Evolutionary conservation across 2,329 filamentous ascomycete genomes (phyloP).

Genomic region (Hypoxylon sp.): DNA sequence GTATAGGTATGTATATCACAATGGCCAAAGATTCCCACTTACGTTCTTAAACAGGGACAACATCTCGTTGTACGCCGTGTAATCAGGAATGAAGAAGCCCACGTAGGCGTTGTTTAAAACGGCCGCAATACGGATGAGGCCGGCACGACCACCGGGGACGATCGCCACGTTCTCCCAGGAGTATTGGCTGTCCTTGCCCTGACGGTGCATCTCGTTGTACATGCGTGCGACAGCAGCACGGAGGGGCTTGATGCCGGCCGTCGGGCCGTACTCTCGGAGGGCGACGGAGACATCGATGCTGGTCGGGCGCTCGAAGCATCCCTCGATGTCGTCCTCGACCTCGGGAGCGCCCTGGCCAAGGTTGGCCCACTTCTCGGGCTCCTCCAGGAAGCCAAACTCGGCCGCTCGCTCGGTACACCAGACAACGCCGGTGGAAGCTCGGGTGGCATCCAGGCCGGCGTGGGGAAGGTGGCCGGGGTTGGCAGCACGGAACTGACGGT

Average conservation of each 20-base stretch:
- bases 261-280: slow-evolving; percentile 91
- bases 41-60: slow-evolving; percentile 91
- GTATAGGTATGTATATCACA: no score
- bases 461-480: slow-evolving; percentile 93
- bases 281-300: slow-evolving; percentile 81
- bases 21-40: slow-evolving; percentile 46
- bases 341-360: slow-evolving; percentile 94
- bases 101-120: slow-evolving; percentile 93
- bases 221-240: slow-evolving; percentile 89
- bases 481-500: slow-evolving; percentile 87
- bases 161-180: slow-evolving; percentile 98
- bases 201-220: slow-evolving; percentile 92
- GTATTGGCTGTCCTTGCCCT: slow-evolving; percentile 89
- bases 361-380: slow-evolving; percentile 89
- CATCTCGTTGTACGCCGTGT: slow-evolving; percentile 99
- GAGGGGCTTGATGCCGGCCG: slow-evolving; percentile 91
- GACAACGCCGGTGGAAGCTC: slow-evolving; percentile 92
- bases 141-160: slow-evolving; percentile 91
- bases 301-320: slow-evolving; percentile 85
- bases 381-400: slow-evolving; percentile 88
- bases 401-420: slow-evolving; percentile 91
- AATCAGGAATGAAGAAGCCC: slow-evolving; percentile 94
- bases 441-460: slow-evolving; percentile 87
- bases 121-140: slow-evolving; percentile 93
- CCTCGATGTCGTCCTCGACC: slow-evolving; percentile 91